phyloP scores from a whole-genome alignment of 257 asterid species.

The Cinchona pubescens region DNA sequence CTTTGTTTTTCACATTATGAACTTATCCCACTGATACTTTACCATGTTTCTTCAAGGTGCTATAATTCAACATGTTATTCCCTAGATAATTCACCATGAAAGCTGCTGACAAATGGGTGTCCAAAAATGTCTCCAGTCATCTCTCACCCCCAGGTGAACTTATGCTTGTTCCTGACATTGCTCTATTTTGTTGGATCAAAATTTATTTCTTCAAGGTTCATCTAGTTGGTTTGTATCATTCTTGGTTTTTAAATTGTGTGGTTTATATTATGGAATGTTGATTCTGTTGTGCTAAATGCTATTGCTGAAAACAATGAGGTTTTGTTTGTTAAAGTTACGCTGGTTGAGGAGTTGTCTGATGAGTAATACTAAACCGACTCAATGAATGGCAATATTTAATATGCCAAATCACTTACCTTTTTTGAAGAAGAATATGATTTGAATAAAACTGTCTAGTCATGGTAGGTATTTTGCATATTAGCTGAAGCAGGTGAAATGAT shows the following conservation, averaged over 20 bases:
- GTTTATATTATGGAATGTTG: background rate
- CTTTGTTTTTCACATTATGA: no score
- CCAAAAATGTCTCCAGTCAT: conserved; percentile 62
- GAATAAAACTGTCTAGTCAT: background rate
- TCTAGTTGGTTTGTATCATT: background rate
- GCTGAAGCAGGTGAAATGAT: background rate
- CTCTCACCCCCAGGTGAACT: conserved; percentile 68
- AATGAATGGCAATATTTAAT: background rate
- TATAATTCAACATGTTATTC: no score
- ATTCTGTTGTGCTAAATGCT: background rate
- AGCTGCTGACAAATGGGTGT: conserved; percentile 82
- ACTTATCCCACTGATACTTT: background rate
- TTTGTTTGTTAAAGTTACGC: background rate
- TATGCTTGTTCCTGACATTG: background rate
- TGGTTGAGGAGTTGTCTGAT: background rate
- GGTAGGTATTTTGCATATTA: background rate
- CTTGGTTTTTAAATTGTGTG: background rate
- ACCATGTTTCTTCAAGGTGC: no score
- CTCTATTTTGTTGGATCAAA: background rate
- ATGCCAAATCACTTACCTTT: background rate
- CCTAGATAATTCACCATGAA: no score
- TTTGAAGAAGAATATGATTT: background rate
- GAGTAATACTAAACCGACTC: background rate
- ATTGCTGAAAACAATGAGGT: background rate
- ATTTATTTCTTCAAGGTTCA: background rate